Base-by-base conservation (phyloP, 1,139 yeast species). In the Candida sp. region DNA sequence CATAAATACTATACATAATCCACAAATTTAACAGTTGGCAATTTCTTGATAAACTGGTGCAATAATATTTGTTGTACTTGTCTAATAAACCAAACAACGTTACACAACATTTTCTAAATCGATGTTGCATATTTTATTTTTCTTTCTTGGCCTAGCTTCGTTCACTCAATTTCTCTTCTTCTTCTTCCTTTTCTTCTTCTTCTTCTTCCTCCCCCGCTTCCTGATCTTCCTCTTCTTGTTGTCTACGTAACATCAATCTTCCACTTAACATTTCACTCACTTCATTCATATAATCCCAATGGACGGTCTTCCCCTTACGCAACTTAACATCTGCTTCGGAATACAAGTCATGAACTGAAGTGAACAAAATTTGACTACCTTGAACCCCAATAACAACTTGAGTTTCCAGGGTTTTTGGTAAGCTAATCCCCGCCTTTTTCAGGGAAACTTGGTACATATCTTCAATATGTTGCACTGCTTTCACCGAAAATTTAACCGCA, bases 201-300 rank as follows among this genome's bases (percentile, higher is more conserved):
- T 25, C 29, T 9, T 25, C 29, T 9, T 25, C 29, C 29, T 25
- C 29, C 29, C 9, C 29, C 9, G 6, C 29, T 25, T 30, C 33
- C 19, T 30, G 9, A 30, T 12, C 19, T 9, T 30, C 33, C 22
- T 43, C 38, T 39, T 43, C 37, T 27, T 40, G 47, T 44, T 48
- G 45, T 45, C 71, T 71, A 58, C 83, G 68, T 39, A 82, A 60
- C 49, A 71, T 61, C 43, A 74, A 59, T 57, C 88, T 72, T 34
- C 93, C 93, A 57, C 90, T 84, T 56, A 86, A 70, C 57, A 85
- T 78, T 55, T 84, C 87, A 45, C 82, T 79, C 33, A 81, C 77
- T 45, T 73, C 72, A 45, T 71, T 75, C 68, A 82, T 72, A 40
- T 76, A 70, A 41, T 70, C 66, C 95, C 95, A 86, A 59, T 85